Evolutionary conservation across 495 filamentous ascomycete genomes (phyloP), one percentile per base, ranked within the genome.

Genomic region (Corynascus novoguineensis): DNA sequence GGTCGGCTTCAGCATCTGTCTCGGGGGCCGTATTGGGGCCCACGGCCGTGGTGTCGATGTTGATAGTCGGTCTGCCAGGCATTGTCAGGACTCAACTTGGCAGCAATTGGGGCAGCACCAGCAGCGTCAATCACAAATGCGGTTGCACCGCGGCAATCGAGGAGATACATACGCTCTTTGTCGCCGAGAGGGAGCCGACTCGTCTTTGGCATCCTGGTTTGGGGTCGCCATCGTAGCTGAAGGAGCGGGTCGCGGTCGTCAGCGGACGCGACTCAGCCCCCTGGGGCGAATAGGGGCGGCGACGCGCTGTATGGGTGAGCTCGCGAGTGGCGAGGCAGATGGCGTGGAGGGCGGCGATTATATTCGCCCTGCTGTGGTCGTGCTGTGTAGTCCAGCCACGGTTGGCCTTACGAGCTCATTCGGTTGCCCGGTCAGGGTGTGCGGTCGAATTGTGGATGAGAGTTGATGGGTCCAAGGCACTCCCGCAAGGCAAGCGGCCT

Each of bases 31-130:
- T 42, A 32, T 29, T 38, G 11, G 66, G 61, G 68, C 73, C 83
- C 60, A 88, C 84, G 50, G 84, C 83, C 48, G 86, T 85, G 11
- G 86, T 88, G 68, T 90, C 85, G 55, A 89, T 88, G 14, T 84
- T 88, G 48, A 89, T 90, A 22, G 86, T 88, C 32, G 86, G 86
- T 41, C 74, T 77, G 61, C 56, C 10, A 34, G 29, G 37, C 53
- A 59, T 52, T 50, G 57, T 65, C 21, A 68, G 55, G 17, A 57
- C 42, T 42, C 22, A 32, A 32, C 49, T n/a, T 53, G 55, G n/a
- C 25, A 34, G 22, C n/a, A 38, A 29, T 38, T 49, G 42, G 25
- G 12, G 8, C 3, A 57, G 28, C 25, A 29, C 21, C 47, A 25
- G n/a, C n/a, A n/a, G 17, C 17, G 38, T 51, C 44, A 54, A 15